These are phyloP conservation scores for Phlyctochytrium bullatum DNA, from an alignment of 192 early-diverging fungal species.

Conservation along the genomic window DNA sequence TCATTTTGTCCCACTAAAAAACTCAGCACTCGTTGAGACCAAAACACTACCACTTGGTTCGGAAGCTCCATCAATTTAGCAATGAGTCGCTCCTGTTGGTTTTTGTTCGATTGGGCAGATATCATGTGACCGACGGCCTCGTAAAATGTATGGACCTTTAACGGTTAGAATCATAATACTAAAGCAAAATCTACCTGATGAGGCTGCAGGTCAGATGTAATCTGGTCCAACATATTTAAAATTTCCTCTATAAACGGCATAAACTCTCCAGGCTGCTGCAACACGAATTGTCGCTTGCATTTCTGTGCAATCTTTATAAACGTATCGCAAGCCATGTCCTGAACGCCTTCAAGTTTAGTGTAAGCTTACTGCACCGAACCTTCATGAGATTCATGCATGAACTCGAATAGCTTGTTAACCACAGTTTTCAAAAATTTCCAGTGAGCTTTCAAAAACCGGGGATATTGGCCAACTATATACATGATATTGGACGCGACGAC, in stretches of 20 bases:
- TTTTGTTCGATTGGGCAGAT: constrained; percentile 81
- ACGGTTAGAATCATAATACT: neutral
- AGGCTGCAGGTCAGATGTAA: constrained; percentile 87
- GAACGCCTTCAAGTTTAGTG: constrained; percentile 65
- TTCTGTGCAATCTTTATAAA: constrained; percentile 99
- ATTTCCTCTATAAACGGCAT: constrained; percentile 98
- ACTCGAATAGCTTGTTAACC: constrained; percentile 99
- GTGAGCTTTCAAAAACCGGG: constrained; percentile 99
- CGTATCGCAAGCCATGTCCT: constrained; percentile 99
- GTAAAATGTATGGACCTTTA: constrained; percentile 92
- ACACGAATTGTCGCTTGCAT: constrained; percentile 93
- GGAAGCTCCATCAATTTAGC: constrained; percentile 83
- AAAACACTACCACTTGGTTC: constrained; percentile 67
- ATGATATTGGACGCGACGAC: constrained; percentile 99
- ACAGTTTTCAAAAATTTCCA: constrained; percentile 99
- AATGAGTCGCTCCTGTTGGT: constrained; percentile 79
- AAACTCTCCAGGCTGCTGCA: constrained; percentile 85
- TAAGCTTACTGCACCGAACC: constrained; percentile 36
- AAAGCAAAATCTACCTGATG: constrained; percentile 61
- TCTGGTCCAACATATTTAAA: constrained; percentile 69
- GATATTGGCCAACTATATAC: constrained; percentile 99
- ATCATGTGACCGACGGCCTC: constrained; percentile 99
- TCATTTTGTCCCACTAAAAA: constrained; percentile 75
- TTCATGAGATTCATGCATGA: constrained; percentile 99
- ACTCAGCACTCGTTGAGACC: neutral